Conservation (phyloP, 139 green algal species). For the Tetraselmis striata region DNA sequence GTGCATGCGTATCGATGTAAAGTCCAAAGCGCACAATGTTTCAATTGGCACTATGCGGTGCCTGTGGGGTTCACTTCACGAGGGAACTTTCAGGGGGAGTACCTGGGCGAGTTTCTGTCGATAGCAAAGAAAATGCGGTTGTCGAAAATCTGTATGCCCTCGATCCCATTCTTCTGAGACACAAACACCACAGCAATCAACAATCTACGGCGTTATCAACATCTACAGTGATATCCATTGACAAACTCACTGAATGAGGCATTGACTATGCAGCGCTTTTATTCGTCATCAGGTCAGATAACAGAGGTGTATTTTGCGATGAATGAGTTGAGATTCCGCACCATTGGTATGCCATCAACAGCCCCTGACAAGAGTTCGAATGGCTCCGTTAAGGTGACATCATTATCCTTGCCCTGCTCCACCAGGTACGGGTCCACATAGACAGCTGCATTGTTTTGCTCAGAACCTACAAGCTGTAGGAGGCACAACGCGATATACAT, state of each 20-base stretch:
- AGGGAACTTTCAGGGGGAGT: no score
- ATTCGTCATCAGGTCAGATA: no score
- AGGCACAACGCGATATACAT: no score
- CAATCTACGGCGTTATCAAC: no score
- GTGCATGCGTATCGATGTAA: no score
- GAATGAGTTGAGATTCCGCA: background rate
- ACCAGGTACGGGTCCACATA: background rate
- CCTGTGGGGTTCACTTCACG: no score
- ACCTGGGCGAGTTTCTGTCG: background rate
- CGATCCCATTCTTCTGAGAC: background rate
- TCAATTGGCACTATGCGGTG: no score
- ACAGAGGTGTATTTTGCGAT: background rate
- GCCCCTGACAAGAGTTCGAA: background rate
- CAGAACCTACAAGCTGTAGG: background rate
- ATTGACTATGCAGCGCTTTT: no score
- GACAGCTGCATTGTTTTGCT: background rate
- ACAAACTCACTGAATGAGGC: no score
- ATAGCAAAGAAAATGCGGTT: background rate
- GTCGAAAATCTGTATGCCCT: background rate
- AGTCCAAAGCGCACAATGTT: no score
- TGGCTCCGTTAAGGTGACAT: background rate
- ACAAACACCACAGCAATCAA: no score
- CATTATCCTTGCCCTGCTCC: background rate
- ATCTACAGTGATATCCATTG: no score
- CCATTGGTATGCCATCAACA: background rate